These are phyloP conservation scores for Alisma plantagoaquatica DNA, from an alignment of 106 monocot genomes.

Conservation along the genomic window DNA sequence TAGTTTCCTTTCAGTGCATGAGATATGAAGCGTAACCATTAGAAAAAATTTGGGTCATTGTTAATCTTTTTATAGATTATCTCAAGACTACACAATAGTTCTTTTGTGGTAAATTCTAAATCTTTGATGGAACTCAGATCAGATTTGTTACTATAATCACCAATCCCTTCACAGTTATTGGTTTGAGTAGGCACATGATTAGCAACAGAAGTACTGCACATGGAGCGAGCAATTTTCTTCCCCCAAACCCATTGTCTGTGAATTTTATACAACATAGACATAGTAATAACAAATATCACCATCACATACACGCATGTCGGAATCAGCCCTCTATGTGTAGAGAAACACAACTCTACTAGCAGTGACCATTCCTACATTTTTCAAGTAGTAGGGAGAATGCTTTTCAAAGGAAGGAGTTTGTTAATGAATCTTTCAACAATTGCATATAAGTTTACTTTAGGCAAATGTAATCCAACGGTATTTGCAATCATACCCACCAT, in stretches of 20 bases:
- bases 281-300: slow-evolving; percentile 63
- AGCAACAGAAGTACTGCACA: background rate
- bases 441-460: slow-evolving; percentile 75
- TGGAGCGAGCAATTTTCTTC: slow-evolving; percentile 16
- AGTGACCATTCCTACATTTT: slow-evolving; percentile 75
- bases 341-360: slow-evolving; percentile 79
- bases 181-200: background rate
- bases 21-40: slow-evolving; percentile 54
- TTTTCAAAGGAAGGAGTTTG: slow-evolving; percentile 42
- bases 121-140: background rate
- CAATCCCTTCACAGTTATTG: background rate
- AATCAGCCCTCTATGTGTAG: slow-evolving; percentile 31
- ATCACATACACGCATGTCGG: slow-evolving; percentile 79
- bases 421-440: slow-evolving; percentile 48
- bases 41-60: slow-evolving; percentile 47
- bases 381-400: slow-evolving; percentile 60
- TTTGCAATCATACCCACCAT: slow-evolving; percentile 58
- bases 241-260: slow-evolving; percentile 82
- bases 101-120: slow-evolving; percentile 29
- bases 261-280: slow-evolving; percentile 67
- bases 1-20: slow-evolving; percentile 55
- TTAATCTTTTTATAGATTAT: slow-evolving; percentile 35
- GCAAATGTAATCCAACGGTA: slow-evolving; percentile 47
- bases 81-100: slow-evolving; percentile 53
- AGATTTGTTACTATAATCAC: background rate